A percentile compares a stretch with the other conserved stretches of the same genome.
These are phyloP conservation scores for Auxenochlorella pyrenoidosa DNA, from an alignment of 139 green algal genomes.

Conservation along the genomic window DNA sequence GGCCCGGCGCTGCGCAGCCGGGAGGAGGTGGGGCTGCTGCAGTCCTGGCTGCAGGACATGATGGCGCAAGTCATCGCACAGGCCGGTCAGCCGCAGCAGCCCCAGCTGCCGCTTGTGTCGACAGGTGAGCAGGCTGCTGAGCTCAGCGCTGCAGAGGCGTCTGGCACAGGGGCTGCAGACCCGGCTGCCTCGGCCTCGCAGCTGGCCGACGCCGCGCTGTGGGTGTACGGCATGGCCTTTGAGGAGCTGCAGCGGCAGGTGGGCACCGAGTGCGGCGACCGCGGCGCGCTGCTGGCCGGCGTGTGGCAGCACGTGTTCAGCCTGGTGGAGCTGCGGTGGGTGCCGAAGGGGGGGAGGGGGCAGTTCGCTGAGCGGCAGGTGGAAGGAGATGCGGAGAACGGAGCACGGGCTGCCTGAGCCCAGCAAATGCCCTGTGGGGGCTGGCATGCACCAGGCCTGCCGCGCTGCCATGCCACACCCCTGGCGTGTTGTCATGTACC, in stretches of 20 bases:
- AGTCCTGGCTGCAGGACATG: conserved; percentile 62
- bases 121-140: too few species aligned
- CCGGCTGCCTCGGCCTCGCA: conserved; percentile 7
- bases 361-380: background rate
- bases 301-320: conserved; percentile 55
- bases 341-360: background rate
- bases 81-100: background rate
- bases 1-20: background rate
- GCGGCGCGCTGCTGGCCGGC: conserved; percentile 55
- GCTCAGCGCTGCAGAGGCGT: too few species aligned
- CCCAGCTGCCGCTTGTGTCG: background rate
- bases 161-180: background rate
- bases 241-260: conserved; percentile 66
- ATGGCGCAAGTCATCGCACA: conserved; percentile 48
- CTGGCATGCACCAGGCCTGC: too few species aligned
- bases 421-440: too few species aligned
- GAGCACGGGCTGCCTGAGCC: too few species aligned
- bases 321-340: conserved; percentile 27
- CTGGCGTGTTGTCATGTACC: too few species aligned
- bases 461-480: too few species aligned
- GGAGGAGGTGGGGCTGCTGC: conserved; percentile 57
- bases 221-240: conserved; percentile 60
- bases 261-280: conserved; percentile 57
- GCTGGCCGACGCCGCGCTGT: conserved; percentile 61
- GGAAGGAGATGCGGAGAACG: too few species aligned